Percentiles rank a stretch among this genome's conserved stretches.
Evolutionary conservation across 345 rosid genomes (phyloP).

Genomic region (Populus deltoides): DNA sequence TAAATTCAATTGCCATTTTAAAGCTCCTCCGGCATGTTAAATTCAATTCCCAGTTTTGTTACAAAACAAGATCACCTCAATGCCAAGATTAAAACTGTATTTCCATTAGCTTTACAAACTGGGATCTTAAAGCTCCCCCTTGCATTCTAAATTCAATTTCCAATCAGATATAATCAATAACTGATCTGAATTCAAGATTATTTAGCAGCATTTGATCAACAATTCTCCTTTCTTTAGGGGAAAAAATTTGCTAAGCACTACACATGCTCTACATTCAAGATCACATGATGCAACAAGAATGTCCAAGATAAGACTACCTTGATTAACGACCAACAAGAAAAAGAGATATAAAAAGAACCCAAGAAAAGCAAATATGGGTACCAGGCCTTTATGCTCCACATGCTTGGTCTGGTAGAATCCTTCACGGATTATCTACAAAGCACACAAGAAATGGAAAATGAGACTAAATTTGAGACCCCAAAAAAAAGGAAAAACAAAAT

Average conservation of each 20-base stretch:
- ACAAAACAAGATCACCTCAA: neutral
- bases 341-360: neutral
- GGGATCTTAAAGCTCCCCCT: neutral
- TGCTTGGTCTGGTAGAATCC: slow-evolving; percentile 84
- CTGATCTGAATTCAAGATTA: neutral
- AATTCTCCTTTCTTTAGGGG: neutral
- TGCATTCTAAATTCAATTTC: neutral
- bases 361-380: slow-evolving; percentile 20
- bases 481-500: neutral
- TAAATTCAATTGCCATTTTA: no score
- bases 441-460: neutral
- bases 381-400: slow-evolving; percentile 96
- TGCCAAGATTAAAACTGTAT: neutral
- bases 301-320: neutral
- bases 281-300: neutral
- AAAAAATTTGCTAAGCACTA: neutral
- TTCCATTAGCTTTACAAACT: neutral
- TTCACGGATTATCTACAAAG: slow-evolving; percentile 58
- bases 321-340: neutral
- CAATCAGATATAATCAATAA: neutral
- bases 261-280: neutral
- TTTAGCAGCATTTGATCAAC: neutral
- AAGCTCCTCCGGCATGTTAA: no score
- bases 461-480: neutral
- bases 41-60: neutral